Evolutionary conservation across 1,139 yeast species (phyloP).

Genomic region (Zygosaccharomyces sapae): DNA sequence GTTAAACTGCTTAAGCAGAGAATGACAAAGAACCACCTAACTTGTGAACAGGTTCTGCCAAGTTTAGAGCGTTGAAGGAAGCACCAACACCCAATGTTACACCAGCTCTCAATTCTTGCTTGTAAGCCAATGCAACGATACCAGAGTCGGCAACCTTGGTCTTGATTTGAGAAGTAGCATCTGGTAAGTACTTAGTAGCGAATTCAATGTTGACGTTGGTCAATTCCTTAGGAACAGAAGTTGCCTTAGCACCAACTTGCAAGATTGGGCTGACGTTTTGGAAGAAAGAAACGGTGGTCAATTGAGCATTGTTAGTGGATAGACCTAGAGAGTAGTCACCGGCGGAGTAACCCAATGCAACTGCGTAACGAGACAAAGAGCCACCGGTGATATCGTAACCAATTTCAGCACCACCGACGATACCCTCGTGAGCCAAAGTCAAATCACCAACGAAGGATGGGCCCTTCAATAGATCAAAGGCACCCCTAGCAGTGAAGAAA

Average conservation of each 20-base stretch:
- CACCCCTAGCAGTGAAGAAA: slow-evolving; percentile 89
- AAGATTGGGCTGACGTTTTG: slow-evolving; percentile 88
- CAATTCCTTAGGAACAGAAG: slow-evolving; percentile 82
- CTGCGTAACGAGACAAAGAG: slow-evolving; percentile 88
- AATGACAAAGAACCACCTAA: slow-evolving; percentile 92
- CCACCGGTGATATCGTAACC: slow-evolving; percentile 95
- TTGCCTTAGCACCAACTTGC: slow-evolving; percentile 97
- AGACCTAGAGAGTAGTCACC: slow-evolving; percentile 85
- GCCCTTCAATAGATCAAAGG: slow-evolving; percentile 92
- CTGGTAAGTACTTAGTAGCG: slow-evolving; percentile 92
- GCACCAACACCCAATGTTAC: slow-evolving; percentile 97
- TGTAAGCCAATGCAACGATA: slow-evolving; percentile 89
- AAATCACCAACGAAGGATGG: slow-evolving; percentile 94
- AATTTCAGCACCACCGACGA: slow-evolving; percentile 95
- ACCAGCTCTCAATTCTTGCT: slow-evolving; percentile 94
- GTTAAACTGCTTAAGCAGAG: slow-evolving; percentile 54
- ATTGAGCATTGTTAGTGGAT: slow-evolving; percentile 81
- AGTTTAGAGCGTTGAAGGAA: slow-evolving; percentile 91
- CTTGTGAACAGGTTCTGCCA: slow-evolving; percentile 97
- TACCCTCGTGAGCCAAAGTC: slow-evolving; percentile 92
- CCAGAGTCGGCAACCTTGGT: slow-evolving; percentile 98
- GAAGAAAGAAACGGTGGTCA: slow-evolving; percentile 95
- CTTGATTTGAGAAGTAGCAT: slow-evolving; percentile 82
- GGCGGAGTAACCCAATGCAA: slow-evolving; percentile 90
- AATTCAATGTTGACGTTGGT: slow-evolving; percentile 82